phyloP scores from a whole-genome alignment of 2,329 filamentous ascomycete genomes.

The Colletotrichum sidae region DNA sequence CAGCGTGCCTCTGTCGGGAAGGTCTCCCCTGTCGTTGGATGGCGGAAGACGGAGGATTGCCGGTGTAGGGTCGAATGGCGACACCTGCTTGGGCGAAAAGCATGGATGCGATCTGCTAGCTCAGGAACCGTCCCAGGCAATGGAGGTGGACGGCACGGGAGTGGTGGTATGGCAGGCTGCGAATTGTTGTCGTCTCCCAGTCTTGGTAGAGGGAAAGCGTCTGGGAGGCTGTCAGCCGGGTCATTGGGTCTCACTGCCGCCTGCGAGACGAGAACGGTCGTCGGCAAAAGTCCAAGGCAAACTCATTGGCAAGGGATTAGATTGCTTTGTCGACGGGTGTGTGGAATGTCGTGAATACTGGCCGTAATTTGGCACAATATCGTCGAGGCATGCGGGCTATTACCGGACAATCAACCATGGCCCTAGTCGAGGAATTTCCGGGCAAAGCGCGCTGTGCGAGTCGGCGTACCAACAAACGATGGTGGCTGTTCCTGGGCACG shows the following conservation, averaged over 20 bases:
- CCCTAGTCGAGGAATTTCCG: background rate
- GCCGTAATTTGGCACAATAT: constrained; percentile 2
- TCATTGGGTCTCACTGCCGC: background rate
- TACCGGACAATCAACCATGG: background rate
- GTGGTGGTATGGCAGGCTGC: background rate
- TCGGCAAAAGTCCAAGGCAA: background rate
- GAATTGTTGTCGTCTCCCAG: background rate
- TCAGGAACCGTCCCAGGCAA: constrained; percentile 26
- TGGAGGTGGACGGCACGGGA: constrained; percentile 11
- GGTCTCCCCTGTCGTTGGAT: constrained; percentile 9
- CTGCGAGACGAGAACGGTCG: background rate
- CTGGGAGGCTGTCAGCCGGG: constrained; percentile 4
- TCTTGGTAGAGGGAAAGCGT: constrained; percentile 9
- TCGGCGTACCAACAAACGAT: constrained; percentile 1
- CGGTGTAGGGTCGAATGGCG: background rate
- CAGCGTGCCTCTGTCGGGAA: constrained; percentile 14
- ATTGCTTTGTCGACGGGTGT: background rate
- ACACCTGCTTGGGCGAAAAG: background rate
- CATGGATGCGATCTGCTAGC: constrained; percentile 21
- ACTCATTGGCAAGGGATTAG: background rate
- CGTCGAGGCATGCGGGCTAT: constrained; percentile 12
- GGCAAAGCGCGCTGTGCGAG: constrained; percentile 5
- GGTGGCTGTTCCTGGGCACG: background rate
- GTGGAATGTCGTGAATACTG: constrained; percentile 23
- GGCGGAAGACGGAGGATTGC: constrained; percentile 12